Evolutionary conservation across 768 basidiomycete genomes (phyloP), one percentile per base, ranked within the genome.

Genomic region (Macrolepiota albuminosa): DNA sequence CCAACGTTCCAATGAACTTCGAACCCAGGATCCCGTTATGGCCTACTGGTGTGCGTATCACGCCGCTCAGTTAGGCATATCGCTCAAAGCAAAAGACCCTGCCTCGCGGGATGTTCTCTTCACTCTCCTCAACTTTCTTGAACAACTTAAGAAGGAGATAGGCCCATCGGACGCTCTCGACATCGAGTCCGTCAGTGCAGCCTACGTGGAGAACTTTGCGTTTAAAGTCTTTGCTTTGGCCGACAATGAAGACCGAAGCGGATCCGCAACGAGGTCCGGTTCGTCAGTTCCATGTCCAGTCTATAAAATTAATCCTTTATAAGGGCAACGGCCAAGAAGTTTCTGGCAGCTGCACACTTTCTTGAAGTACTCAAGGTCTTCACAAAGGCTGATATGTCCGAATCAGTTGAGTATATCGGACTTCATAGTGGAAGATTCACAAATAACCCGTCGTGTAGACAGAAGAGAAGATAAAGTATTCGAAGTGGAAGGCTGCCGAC

Each of bases 41-140:
- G 83, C 92, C 5, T 98, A 98, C 70, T 99, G 96, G 95, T 95
- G 96, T 76, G 88, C 89, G 46, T 97, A 94, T 78, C 89, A 94
- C 72, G 95, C 93, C 60, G 91, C 93, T 0, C 91, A 97, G 72
- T 76, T 89, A 47, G 95, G 93, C 54, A 88, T 98, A 67, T 77
- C 81, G 42, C 74, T 90, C 69, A 89, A 88, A 60, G 79, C 84
- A 21, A 87, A 88, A 61, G 88, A 87, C 66, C 4, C 74, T 24
- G 68, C 80, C 8, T 88, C 89, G 3, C 82, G 89, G 55, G 79
- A 79, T 31, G 83, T 92, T 57, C 83, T 98, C 3, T 78, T 88
- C 63, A 78, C 81, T 42, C 81, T 98, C 6, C 84, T 98, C 50
- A 85, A 83, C 52, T 73, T 80, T 16, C 85, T 98, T 34, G 96